Evolutionary conservation across 139 green algal genomes (phyloP), one percentile per base, ranked within the genome.

Genomic region (Chlorella vulgaris): DNA sequence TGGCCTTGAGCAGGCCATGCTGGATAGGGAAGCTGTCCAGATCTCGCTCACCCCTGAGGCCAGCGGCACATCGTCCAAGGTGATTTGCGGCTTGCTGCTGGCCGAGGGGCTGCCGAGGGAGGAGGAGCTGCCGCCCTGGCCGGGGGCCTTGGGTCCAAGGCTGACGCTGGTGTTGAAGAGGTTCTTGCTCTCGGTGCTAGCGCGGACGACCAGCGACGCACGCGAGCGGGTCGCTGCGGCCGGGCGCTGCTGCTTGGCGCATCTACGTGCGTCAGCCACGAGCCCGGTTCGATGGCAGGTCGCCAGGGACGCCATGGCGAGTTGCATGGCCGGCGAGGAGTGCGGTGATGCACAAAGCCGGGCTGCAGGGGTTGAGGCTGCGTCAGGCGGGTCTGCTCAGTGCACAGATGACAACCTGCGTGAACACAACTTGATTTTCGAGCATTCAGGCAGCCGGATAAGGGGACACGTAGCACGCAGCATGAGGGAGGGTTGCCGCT

Each of bases 21-120:
- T n/a, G n/a, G n/a, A n/a, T n/a, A n/a, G n/a, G n/a, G n/a, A n/a
- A n/a, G n/a, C n/a, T n/a, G n/a, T n/a, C n/a, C n/a, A n/a, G n/a
- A n/a, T n/a, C n/a, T n/a, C n/a, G 33, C 68, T 63, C 68, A 93
- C 90, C 90, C 87, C 82, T 24, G 83, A 88, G n/a, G 79, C 67
- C 0, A 93, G 69, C 21, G 76, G 69, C n/a, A 93, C 80, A 7
- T 91, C 90, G 29, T 90, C 88, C 19, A 93, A 15, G 38, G 31
- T 81, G 38, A 50, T 24, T 38, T 69, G 55, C 38, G 74, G 38
- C 55, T 39, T 38, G 74, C 74, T 69, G 74, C 70, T 85, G 55
- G n/a, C 35, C 7, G 80, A 62, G 29, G 51, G 50, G 51, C 51
- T 26, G 51, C 51, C 6, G 33, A 31, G 33, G 6, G 7, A 67